phyloP scores from a whole-genome alignment of 2,329 filamentous ascomycete species.

The Penicillium olsonii region DNA sequence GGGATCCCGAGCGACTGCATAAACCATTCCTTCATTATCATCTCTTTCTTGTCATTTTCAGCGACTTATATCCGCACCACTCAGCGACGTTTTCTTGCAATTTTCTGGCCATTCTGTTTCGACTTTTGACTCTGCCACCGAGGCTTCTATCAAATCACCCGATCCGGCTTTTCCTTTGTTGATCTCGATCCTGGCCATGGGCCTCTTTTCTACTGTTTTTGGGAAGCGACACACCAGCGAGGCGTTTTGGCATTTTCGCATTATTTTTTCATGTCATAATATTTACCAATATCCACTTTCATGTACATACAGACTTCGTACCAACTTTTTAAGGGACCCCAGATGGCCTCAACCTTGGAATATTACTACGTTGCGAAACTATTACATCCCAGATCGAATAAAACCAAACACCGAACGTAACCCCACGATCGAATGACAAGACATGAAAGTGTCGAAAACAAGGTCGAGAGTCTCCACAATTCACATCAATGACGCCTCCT shows the following conservation, averaged over 20 bases:
- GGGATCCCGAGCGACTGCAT: constrained; percentile 17
- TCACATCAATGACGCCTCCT: not conserved
- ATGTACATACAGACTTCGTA: too few species aligned
- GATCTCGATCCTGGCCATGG: too few species aligned
- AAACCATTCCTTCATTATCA: too few species aligned
- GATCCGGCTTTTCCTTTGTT: constrained; percentile 7
- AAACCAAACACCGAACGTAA: not conserved
- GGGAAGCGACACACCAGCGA: constrained; percentile 1
- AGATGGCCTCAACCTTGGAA: not conserved
- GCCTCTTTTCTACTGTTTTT: not conserved
- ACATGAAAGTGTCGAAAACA: not conserved
- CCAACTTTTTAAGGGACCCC: too few species aligned
- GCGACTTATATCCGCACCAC: not conserved
- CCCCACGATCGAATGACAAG: not conserved
- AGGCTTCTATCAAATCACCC: not conserved
- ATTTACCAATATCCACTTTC: not conserved
- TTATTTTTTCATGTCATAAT: not conserved
- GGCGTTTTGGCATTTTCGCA: constrained; percentile 4
- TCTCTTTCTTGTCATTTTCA: constrained; percentile 6
- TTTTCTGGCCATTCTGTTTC: not conserved
- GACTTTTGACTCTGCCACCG: not conserved
- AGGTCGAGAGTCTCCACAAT: not conserved
- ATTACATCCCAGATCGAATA: too few species aligned
- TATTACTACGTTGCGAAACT: too few species aligned
- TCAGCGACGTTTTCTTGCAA: not conserved